Base-by-base conservation (phyloP, 1,139 yeast species). In the Candida sp. region DNA sequence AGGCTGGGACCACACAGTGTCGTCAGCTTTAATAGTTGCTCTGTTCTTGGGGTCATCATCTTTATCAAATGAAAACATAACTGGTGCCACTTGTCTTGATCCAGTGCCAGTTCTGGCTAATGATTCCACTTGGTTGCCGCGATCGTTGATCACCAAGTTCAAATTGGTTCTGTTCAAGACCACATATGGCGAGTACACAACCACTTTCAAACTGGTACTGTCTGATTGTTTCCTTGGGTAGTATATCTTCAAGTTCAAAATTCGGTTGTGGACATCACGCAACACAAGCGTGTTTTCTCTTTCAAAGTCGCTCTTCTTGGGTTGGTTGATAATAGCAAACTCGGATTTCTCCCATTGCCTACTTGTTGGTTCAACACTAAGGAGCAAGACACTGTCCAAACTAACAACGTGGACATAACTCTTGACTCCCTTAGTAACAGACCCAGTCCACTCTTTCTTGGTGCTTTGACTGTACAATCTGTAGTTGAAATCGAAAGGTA, bases 111-210 rank as follows among this genome's bases (percentile, higher is more conserved):
- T 28, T 49, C 58, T 57, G 22, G 73, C 73, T 11, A 62, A 59
- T 1, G 78, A 48, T 26, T 71, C 67, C 51, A 83, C 63, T 27
- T 81, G 73, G 59, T 89, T 91, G 27, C 80, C 71, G 39, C 77
- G 77, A 49, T 91, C 93, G 54, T 69, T 69, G 30, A 93, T 69
- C 45, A 76, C 78, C 12, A 94, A 59, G 58, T 85, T 84, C 57
- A 81, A 80, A 1, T 90, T 92, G 0, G 97, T 90, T 62, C 89
- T 79, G 68, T 96, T 96, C 56, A 93, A 75, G 31, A 94, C 71
- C 44, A 94, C 78, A 62, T 94, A 94, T 0, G 98, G 98, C 0
- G 97, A 75, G 63, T 84, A 92, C 17, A 94, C 77, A n/a, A 84
- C 83, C 1, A 92, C 81, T 60, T 77, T 83, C 48, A 83, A 66